Base-by-base conservation (phyloP, 371 early-diverging fungal species). In the Lichtheimia ramosa region DNA sequence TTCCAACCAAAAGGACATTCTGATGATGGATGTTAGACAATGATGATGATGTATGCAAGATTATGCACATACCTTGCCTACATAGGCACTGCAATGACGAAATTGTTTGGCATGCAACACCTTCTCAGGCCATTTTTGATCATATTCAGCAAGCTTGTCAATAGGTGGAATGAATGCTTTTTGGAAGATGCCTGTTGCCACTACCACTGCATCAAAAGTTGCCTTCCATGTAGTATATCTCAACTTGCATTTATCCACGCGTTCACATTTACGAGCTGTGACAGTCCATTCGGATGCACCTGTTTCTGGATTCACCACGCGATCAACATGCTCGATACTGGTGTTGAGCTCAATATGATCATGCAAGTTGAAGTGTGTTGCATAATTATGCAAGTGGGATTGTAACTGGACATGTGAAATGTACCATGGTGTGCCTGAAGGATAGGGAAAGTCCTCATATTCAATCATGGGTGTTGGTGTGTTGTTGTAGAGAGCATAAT, bases 1-100 rank as follows among this genome's bases (percentile, higher is more conserved):
- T 65, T 15, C 80, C 80, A 1, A 79, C 62, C 13, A 79, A 7
- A 13, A 79, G 49, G 0, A 79, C 73, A 28, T 70, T 66, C 80
- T 79, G 62, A 41, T 16, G 18, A 25, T 25, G 2, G 5, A 3
- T 25, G 25, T 25, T 52, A 40, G 7, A 24, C 16, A 34, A 41
- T 46, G 10, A 54, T 7, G 16, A 25, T 53, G n/a, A n/a, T n/a
- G n/a, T n/a, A 46, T 46, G 18, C 46, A 46, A 18, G 52, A 46
- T 50, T 46, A 16, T 15, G 28, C 12, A 18, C 23, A 39, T 74
- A 74, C 80, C 68, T 76, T 74, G 8, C 67, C 70, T 14, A 50
- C 54, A 43, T 62, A 79, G 20, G 57, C 61, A 48, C 73, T 68
- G 8, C 67, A 73, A 6, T 61, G 60, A 51, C 77, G 59, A 50